These are phyloP conservation scores for Grosmannia huntii DNA, from an alignment of 2,329 filamentous ascomycete genomes.

Conservation along the genomic window DNA sequence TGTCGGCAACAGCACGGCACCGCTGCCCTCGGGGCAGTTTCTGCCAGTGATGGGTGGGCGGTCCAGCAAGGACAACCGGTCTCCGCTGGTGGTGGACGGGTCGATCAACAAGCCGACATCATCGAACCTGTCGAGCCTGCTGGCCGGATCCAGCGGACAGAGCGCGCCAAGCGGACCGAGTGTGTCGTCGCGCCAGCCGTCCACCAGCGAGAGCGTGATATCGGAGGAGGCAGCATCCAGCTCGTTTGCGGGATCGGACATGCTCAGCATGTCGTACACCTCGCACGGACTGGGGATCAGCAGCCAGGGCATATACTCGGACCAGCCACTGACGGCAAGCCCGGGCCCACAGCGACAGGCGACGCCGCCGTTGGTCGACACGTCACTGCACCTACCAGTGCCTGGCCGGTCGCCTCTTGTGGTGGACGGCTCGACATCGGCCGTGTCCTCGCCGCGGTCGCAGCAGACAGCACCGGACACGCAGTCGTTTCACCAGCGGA, in stretches of 20 bases:
- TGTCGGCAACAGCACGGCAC: conserved; percentile 25
- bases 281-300: conserved; percentile 18
- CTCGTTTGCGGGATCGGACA: conserved; percentile 17
- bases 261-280: conserved; percentile 18
- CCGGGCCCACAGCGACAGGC: neutral
- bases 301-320: conserved; percentile 2
- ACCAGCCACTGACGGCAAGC: neutral
- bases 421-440: conserved; percentile 32
- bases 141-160: neutral
- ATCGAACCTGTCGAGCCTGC: neutral
- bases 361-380: conserved; percentile 12
- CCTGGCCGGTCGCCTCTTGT: conserved; percentile 33
- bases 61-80: conserved; percentile 17
- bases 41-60: conserved; percentile 16
- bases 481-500: conserved; percentile 20
- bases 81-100: conserved; percentile 29
- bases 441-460: conserved; percentile 1
- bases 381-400: conserved; percentile 15
- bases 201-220: conserved; percentile 15
- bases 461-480: conserved; percentile 1
- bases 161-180: neutral
- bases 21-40: conserved; percentile 27
- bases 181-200: conserved; percentile 16
- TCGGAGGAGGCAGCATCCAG: conserved; percentile 14
- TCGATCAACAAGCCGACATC: conserved; percentile 19